Percentiles rank a stretch among this genome's conserved stretches.
phyloP scores from a whole-genome alignment of 2,329 filamentous ascomycete species.

The Curvularia verruculosa region DNA sequence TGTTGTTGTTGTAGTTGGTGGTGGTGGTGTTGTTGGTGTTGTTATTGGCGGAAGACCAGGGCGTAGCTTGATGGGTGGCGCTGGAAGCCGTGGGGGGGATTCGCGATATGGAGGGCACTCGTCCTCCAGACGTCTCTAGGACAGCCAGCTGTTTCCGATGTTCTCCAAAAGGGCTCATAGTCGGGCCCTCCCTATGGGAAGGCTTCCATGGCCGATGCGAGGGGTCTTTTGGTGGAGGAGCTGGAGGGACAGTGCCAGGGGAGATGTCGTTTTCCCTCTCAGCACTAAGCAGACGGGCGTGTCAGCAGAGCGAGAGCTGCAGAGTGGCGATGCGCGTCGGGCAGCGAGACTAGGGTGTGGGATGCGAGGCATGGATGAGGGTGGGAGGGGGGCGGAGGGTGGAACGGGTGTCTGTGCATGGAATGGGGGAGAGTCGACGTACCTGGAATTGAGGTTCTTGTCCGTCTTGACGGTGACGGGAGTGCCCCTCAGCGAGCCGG shows the following conservation, averaged over 20 bases:
- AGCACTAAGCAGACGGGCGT: constrained; percentile 41
- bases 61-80: constrained; percentile 58
- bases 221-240: constrained; percentile 46
- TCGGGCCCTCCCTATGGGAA: constrained; percentile 60
- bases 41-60: constrained; percentile 56
- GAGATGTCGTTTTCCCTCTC: constrained; percentile 55
- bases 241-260: constrained; percentile 46
- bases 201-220: constrained; percentile 45
- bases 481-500: constrained; percentile 42
- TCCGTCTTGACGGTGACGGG: constrained; percentile 62
- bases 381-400: no score
- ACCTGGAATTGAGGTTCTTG: constrained; percentile 55
- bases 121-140: constrained; percentile 65
- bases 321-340: constrained; percentile 21
- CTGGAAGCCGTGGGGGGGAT: constrained; percentile 62
- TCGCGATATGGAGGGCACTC: constrained; percentile 64
- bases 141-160: constrained; percentile 75
- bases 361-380: constrained; percentile 12
- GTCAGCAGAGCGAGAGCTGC: constrained; percentile 33
- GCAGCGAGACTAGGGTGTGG: constrained; percentile 32
- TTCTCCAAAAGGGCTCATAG: constrained; percentile 68
- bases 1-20: constrained; percentile 47
- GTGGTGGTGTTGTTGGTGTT: constrained; percentile 20
- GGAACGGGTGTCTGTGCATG: constrained; percentile 8
- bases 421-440: constrained; percentile 42